These are phyloP conservation scores for Gamarada debralockiae DNA, from an alignment of 495 filamentous ascomycete species.

Conservation along the genomic window DNA sequence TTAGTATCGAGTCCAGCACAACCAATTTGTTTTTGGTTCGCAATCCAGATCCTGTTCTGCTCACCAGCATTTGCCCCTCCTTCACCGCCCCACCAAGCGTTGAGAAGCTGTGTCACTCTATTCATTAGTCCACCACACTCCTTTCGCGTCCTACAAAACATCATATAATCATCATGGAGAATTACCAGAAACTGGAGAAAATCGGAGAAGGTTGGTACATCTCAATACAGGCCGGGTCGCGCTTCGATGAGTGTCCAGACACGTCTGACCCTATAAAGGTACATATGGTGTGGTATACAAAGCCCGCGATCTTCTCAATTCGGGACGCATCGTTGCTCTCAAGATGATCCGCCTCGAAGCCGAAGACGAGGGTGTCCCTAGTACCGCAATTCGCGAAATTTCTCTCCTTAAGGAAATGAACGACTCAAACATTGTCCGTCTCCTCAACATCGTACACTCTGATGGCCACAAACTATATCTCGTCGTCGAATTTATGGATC, in stretches of 20 bases:
- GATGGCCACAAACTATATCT: slow-evolving; percentile 96
- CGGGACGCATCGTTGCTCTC: slow-evolving; percentile 81
- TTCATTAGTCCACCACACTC: slow-evolving; percentile 23
- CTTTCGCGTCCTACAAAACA: slow-evolving; percentile 12
- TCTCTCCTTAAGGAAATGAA: slow-evolving; percentile 95
- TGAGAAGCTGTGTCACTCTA: slow-evolving; percentile 17
- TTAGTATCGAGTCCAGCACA: too few relatives aligned
- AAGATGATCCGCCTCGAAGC: slow-evolving; percentile 99
- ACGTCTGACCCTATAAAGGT: slow-evolving; percentile 44
- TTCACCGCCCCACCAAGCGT: slow-evolving; percentile 22
- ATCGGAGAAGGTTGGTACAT: slow-evolving; percentile 82
- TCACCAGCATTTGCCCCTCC: slow-evolving; percentile 27
- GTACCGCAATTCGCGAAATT: slow-evolving; percentile 94
- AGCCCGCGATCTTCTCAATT: slow-evolving; percentile 74
- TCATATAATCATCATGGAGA: slow-evolving; percentile 67
- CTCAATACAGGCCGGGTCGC: not conserved
- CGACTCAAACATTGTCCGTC: slow-evolving; percentile 87
- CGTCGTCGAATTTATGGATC: slow-evolving; percentile 90
- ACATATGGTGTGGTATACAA: slow-evolving; percentile 95
- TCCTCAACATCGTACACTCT: slow-evolving; percentile 93
- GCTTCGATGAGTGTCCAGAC: too few relatives aligned
- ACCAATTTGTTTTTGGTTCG: too few relatives aligned
- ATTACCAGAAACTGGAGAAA: slow-evolving; percentile 99
- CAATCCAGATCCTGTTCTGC: too few relatives aligned
- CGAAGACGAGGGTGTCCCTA: slow-evolving; percentile 95